Base-by-base conservation (phyloP, 2,329 filamentous ascomycete genomes). In the Diaporthe sp. region DNA sequence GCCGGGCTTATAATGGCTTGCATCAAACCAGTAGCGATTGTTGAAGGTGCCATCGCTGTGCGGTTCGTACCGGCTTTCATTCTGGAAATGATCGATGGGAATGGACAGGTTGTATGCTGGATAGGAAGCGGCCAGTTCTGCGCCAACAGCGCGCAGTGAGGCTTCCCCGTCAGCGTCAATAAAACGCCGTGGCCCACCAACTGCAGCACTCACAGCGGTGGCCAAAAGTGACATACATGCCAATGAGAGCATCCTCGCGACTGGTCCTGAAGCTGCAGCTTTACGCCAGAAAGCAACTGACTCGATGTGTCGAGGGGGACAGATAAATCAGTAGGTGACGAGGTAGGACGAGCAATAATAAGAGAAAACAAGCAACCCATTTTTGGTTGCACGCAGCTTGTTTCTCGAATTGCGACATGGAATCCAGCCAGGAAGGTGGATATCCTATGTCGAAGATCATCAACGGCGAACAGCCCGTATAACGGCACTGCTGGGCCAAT, bases 21-120 rank as follows among this genome's bases (percentile, higher is more conserved):
- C 90, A 80, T 97, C 94, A 78, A 96, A 95, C 93, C 92, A 97
- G 85, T 97, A 97, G 13, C 94, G 90, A 61, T 96, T 85, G 35
- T 90, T 83, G 82, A 95, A 97, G 3, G 84, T 89, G 33, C 82
- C 92, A 77, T 93, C 85, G 13, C 88, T 90, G 82, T 97, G 94
- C 40, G 95, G 94, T 81, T 92, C 93, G 80, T 97, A 97, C 66
- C 87, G 85, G 3, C 91, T 89, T 71, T 95, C 92, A 80, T 96
- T 94, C 83, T 94, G 93, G 84, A 97, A 97, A 81, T 97, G 94
- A 82, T 97, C 95, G 42, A 97, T 86, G 25, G 89, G 89, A 4
- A 89, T 87, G n/a, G 81, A 79, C 42, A 87, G 78, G 70, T 82
- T 85, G 78, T 84, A 82, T 12, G 81, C 82, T 10, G 83, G 83